These are phyloP conservation scores for Arctium minus DNA, from an alignment of 129 eudicot genomes.

Conservation along the genomic window DNA sequence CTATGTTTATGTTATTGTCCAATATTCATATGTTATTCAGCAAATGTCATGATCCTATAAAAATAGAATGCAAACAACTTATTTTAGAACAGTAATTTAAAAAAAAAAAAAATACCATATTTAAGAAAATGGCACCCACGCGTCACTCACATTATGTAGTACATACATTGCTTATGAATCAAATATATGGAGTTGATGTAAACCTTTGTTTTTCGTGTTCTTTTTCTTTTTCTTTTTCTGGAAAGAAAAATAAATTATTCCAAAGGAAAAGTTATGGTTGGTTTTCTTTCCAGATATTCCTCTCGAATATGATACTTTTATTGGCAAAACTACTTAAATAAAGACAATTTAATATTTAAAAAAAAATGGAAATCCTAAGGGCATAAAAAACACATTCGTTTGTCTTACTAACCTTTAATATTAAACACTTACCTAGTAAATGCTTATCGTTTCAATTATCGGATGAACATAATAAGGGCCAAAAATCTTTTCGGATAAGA, in stretches of 20 bases:
- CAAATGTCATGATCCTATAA: background rate
- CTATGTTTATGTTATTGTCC: background rate
- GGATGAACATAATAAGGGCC: too few relatives aligned
- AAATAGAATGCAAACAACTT: background rate
- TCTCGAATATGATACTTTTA: background rate
- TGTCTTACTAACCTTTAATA: background rate
- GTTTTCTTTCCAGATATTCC: background rate
- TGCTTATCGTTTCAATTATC: too few relatives aligned
- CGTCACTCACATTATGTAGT: background rate
- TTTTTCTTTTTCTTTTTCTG: background rate
- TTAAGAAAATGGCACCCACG: background rate
- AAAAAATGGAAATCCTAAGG: background rate
- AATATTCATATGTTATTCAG: too few relatives aligned
- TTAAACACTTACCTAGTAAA: too few relatives aligned
- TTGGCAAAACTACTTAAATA: background rate
- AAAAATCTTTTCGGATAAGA: too few relatives aligned
- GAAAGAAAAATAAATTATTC: too few relatives aligned
- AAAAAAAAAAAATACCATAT: too few relatives aligned
- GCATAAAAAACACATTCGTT: background rate
- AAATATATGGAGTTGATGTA: too few relatives aligned
- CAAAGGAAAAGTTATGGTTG: background rate
- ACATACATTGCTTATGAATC: too few relatives aligned
- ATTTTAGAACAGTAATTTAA: too few relatives aligned
- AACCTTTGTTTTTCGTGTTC: background rate
- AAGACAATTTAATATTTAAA: too few relatives aligned